A percentile compares a stretch with the other conserved stretches of the same genome.
Conservation (phyloP, 257 asterid species). For the Petunia axillaris region DNA sequence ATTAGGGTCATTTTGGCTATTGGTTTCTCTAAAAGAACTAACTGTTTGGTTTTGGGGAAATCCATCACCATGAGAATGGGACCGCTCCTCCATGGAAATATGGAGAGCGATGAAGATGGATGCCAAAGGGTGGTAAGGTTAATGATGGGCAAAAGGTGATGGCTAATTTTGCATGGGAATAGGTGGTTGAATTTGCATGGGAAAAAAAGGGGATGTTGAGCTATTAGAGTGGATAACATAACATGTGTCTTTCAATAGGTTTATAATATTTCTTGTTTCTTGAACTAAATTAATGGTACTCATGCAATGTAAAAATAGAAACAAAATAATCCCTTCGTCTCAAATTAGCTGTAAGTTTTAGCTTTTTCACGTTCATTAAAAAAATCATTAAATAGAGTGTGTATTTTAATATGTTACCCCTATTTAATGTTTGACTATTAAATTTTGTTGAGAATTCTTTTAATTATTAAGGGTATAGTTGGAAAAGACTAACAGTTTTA, state of each 20-base stretch:
- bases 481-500: no score
- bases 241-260: background rate
- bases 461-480: no score
- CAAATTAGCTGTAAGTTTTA: no score
- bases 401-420: no score
- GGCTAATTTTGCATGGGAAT: conserved; percentile 18
- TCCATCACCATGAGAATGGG: background rate
- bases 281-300: background rate
- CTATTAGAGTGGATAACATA: background rate
- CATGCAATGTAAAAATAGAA: background rate
- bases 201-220: background rate
- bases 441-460: no score
- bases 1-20: background rate
- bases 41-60: conserved; percentile 15
- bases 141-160: background rate
- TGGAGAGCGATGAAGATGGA: conserved; percentile 34
- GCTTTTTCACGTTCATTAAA: no score
- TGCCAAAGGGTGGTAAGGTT: background rate
- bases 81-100: conserved; percentile 43
- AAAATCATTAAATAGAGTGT: no score
- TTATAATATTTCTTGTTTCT: background rate
- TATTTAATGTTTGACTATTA: no score
- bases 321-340: no score
- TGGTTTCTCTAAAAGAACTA: no score
- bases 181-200: conserved; percentile 17